These are phyloP conservation scores for Trichoderma parareesei DNA, from an alignment of 495 filamentous ascomycete species.

Conservation along the genomic window DNA sequence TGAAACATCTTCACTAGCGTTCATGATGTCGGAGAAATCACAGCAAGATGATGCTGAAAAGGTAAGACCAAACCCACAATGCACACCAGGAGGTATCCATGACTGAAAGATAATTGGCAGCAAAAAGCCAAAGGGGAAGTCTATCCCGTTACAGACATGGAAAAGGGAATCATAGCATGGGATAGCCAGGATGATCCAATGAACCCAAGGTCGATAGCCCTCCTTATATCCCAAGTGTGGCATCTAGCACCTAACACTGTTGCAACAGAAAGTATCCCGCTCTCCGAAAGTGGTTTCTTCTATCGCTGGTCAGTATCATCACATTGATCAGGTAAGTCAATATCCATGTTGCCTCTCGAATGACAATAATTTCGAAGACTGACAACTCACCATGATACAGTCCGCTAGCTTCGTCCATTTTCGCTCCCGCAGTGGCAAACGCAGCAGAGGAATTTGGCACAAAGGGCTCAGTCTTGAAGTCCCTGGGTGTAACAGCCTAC, in stretches of 20 bases:
- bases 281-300: not conserved
- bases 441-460: constrained; percentile 47
- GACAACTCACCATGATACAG: not conserved
- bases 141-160: not conserved
- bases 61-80: not conserved
- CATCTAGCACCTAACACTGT: too few relatives aligned
- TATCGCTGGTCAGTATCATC: not conserved
- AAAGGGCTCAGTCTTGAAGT: constrained; percentile 19
- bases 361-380: not conserved
- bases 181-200: not conserved
- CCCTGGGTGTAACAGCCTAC: constrained; percentile 20
- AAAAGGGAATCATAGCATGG: not conserved
- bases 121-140: not conserved
- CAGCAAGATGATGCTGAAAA: not conserved
- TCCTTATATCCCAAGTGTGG: too few relatives aligned
- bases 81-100: not conserved
- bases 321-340: constrained; percentile 1
- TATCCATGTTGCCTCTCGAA: not conserved
- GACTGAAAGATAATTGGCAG: not conserved
- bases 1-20: too few relatives aligned
- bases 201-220: not conserved
- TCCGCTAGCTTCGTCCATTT: constrained; percentile 58
- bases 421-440: constrained; percentile 49
- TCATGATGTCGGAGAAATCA: not conserved
- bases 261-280: constrained; percentile 3